Base-by-base conservation (phyloP, 768 basidiomycete genomes). In the Rhizopogon vulgaris region DNA sequence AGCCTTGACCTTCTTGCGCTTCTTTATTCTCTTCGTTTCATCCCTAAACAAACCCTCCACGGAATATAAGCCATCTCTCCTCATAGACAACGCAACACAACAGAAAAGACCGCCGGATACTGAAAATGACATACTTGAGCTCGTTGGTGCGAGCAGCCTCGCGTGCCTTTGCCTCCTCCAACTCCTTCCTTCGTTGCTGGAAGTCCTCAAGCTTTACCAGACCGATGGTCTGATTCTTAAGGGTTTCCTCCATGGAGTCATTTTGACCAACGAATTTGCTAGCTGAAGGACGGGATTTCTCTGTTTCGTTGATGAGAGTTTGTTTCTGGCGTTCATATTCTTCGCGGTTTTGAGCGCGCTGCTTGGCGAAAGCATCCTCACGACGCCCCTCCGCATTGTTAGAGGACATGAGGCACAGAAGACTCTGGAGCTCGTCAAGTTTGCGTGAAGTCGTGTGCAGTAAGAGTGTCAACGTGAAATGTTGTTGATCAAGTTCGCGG, bases 251-350 rank as follows among this genome's bases (percentile, higher is more conserved):
- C 78, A 96, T 84, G 4, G 90, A 91, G 65, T 97, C 94, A 69
- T 90, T 83, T 67, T 94, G 90, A 1, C 92, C 91, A 36, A 95
- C 89, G 69, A 98, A 98, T 55, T 94, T 87, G 64, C 87, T 85
- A 3, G 82, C 71, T 0, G 90, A 89, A 4, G 93, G 90, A 28
- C 92, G 86, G 37, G 90, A 85, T 69, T 94, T 94, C 73, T 95
- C 90, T 2, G 93, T 94, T 71, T 96, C 94, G 64, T 78, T 82
- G 60, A 90, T 83, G 66, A 93, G 82, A 41, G 78, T 78, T 63
- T 86, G 82, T 60, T 90, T 90, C 65, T 90, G 86, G 17, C 85
- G 79, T 60, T 90, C 84, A 58, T 78, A 93, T 38, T 91, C 87
- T 66, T 91, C 87, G 60, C 84, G 82, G 73, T 84, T 82, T 63